Evolutionary conservation across 108 stramenopile genomes (phyloP).

Genomic region (Mayamaea pseudoterrestris): DNA sequence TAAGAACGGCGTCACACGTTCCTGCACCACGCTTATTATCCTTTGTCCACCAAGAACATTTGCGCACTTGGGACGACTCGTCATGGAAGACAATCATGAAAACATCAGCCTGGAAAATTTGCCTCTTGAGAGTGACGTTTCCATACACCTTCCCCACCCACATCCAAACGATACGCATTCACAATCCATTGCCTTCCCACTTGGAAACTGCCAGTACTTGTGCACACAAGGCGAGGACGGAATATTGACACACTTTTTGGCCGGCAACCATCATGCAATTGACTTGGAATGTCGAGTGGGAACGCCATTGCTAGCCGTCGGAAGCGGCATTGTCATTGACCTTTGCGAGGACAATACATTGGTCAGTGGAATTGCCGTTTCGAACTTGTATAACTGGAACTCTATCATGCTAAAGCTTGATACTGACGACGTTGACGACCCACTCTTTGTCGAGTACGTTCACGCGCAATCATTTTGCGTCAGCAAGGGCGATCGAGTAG

Average conservation of each 20-base stretch:
- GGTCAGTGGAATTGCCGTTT: slow-evolving; percentile 70
- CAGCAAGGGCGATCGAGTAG: slow-evolving; percentile 45
- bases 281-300: slow-evolving; percentile 80
- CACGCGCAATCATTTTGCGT: slow-evolving; percentile 66
- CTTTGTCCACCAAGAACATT: slow-evolving; percentile 64
- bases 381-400: slow-evolving; percentile 78
- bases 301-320: slow-evolving; percentile 63
- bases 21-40: slow-evolving; percentile 64
- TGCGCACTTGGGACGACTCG: slow-evolving; percentile 50
- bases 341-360: slow-evolving; percentile 29
- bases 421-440: slow-evolving; percentile 3
- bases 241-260: slow-evolving; percentile 75
- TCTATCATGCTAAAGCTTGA: slow-evolving; percentile 52
- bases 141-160: slow-evolving; percentile 47
- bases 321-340: slow-evolving; percentile 48
- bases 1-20: slow-evolving; percentile 10
- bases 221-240: slow-evolving; percentile 80
- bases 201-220: slow-evolving; percentile 29
- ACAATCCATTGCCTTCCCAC: slow-evolving; percentile 44
- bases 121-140: slow-evolving; percentile 65
- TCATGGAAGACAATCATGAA: slow-evolving; percentile 9
- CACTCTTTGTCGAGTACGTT: slow-evolving; percentile 73
- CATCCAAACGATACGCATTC: slow-evolving; percentile 49
- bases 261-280: slow-evolving; percentile 73
- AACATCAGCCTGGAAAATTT: slow-evolving; percentile 12